Base-by-base conservation (phyloP, 2,329 filamentous ascomycete genomes). In the Fusarium drepaniforme region DNA sequence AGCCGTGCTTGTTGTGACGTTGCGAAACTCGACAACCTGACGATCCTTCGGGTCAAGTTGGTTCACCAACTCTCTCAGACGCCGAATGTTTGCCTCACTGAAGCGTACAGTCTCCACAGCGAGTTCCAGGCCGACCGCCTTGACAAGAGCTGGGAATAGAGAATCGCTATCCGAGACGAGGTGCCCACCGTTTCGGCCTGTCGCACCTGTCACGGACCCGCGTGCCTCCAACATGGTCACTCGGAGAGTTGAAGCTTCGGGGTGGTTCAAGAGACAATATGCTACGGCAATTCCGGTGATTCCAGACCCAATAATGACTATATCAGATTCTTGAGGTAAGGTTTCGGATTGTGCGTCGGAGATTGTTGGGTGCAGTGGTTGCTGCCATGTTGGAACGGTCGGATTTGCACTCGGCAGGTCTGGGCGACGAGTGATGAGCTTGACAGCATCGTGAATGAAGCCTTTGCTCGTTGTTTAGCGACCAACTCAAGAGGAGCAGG, bases 31-130 rank as follows among this genome's bases (percentile, higher is more conserved):
- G 3, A 67, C 66, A 0, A 68, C 68, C 5, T 72, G 61, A 9
- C 44, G 56, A 5, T 74, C 68, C 4, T 21, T 28, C 0, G 61
- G 51, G 3, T 60, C 28, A 4, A 76, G 60, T 25, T 75, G 66
- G 6, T 23, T 8, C 8, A 68, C 62, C 1, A 76, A 62, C 4
- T 70, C 71, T 37, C 53, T 70, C 0, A 76, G 49, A 3, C 66
- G 66, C 3, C 62, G 66, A 18, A 76, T 64, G 11, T 76, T 76
- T 0, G 73, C 71, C 6, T 76, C 73, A 68, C 85, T 83, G 64
- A 88, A 88, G 2, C 81, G 75, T 1, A 84, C 81, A n/a, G 88
- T 81, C 57, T 82, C 80, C 21, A 81, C 81, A 3, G 87, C 86
- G 5, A 81, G 77, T 46, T 83, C 82, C 1, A 75, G 69, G 0